Evolutionary conservation across 805 yeast genomes (phyloP), one percentile per base, ranked within the genome.

Genomic region (Yamadazyma sp.): DNA sequence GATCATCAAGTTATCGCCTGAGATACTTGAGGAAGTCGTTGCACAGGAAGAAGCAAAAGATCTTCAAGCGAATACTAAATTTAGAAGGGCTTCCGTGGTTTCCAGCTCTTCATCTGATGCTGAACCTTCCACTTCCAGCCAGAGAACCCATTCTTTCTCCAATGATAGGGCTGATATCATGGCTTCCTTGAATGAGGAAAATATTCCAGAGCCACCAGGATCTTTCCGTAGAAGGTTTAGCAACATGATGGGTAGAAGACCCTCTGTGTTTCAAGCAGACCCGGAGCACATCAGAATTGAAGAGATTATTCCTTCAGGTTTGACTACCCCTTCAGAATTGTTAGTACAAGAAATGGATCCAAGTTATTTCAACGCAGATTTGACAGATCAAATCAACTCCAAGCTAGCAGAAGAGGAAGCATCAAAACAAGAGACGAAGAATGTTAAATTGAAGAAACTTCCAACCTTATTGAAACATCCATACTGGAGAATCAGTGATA

Each of bases 401-500:
- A 47, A 38, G 21, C 24, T 45, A 7, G 20, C 28, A 13, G 23
- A 29, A 10, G 20, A 30, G 2, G 34, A 36, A 15, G 22, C 30
- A 11, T 35, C 22, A 9, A 8, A 21, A 4, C 22, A 20, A n/a
- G 24, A 37, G 4, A 24, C 32, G 32, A 44, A 44, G 26, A 22
- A 59, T 46, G 58, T 66, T 46, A 57, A 67, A 53, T 52, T 70
- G 58, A 80, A 75, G 51, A 80, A 74, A 49, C 62, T 83, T 8
- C 75, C 79, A 3, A 71, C 81, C 12, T 66, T 76, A 12, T 53
- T 70, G 3, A 78, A 77, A 40, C 62, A 73, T 29, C 89, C 91
- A 13, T 84, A 70, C 51, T 91, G 98, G 98, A 73, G 85, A 45
- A 77, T 90, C 22, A 86, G 95, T 44, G 98, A 93, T 60, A 69